Conservation (phyloP, 2,329 filamentous ascomycete genomes). For the Aspergillus tanneri region DNA sequence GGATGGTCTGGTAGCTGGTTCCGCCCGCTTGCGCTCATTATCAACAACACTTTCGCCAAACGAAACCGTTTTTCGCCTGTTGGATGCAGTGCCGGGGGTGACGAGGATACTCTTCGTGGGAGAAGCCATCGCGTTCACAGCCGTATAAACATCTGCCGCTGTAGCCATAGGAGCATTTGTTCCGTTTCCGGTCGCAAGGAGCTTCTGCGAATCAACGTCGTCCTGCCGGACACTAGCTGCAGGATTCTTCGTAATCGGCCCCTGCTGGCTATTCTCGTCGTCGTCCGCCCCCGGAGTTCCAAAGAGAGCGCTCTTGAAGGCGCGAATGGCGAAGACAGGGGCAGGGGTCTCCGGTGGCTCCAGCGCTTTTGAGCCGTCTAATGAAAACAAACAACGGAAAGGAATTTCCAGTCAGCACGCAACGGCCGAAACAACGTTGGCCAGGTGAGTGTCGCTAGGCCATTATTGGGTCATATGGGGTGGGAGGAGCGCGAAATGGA, state of each 20-base stretch:
- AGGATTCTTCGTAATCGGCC: slow-evolving; percentile 16
- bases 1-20: slow-evolving; percentile 45
- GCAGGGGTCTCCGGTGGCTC: slow-evolving; percentile 65
- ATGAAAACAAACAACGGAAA: slow-evolving; percentile 11
- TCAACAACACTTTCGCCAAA: slow-evolving; percentile 59
- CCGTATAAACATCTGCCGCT: slow-evolving; percentile 25
- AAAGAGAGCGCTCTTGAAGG: slow-evolving; percentile 65
- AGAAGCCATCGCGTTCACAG: slow-evolving; percentile 41
- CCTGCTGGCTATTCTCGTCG: slow-evolving; percentile 28
- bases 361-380: slow-evolving; percentile 53
- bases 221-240: slow-evolving; percentile 19
- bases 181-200: slow-evolving; percentile 18
- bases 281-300: slow-evolving; percentile 60
- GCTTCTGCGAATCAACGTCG: slow-evolving; percentile 23
- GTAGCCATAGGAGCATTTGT: slow-evolving; percentile 21
- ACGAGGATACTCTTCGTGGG: slow-evolving; percentile 64
- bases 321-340: slow-evolving; percentile 65
- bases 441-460: slow-evolving; percentile 3
- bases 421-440: slow-evolving; percentile 4
- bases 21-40: slow-evolving; percentile 53
- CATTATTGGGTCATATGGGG: slow-evolving; percentile 10
- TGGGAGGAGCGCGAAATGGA: slow-evolving; percentile 23
- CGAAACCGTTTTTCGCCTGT: slow-evolving; percentile 60
- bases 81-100: slow-evolving; percentile 59
- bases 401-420: slow-evolving; percentile 16